Percentiles rank a stretch among this genome's conserved stretches.
phyloP scores from a whole-genome alignment of 164 flowering plant genomes.

The Warburgia ugandensis region DNA sequence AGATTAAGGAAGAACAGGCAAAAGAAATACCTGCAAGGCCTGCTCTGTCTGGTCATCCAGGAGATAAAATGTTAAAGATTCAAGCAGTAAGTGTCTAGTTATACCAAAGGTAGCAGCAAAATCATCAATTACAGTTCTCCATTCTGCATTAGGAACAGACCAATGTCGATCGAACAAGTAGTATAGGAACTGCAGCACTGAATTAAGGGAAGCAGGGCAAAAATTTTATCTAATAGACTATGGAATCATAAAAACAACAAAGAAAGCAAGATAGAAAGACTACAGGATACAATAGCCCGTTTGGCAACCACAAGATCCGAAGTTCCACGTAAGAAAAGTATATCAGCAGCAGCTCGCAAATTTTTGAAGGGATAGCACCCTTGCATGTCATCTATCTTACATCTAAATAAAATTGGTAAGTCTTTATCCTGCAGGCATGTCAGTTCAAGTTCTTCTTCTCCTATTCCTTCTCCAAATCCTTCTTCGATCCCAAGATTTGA shows the following conservation, averaged over 20 bases:
- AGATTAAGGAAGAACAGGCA: neutral
- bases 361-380: constrained; percentile 86
- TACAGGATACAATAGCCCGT: constrained; percentile 90
- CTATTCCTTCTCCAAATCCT: constrained; percentile 20
- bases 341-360: constrained; percentile 68
- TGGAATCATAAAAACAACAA: neutral
- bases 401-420: constrained; percentile 26
- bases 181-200: constrained; percentile 57
- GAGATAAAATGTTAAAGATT: constrained; percentile 78
- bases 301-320: constrained; percentile 89
- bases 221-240: neutral
- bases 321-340: constrained; percentile 76
- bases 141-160: constrained; percentile 54
- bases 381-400: constrained; percentile 48
- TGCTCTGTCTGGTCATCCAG: constrained; percentile 76
- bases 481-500: constrained; percentile 62
- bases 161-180: constrained; percentile 90
- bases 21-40: constrained; percentile 62
- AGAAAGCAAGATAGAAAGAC: constrained; percentile 1
- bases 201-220: constrained; percentile 33
- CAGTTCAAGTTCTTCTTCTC: constrained; percentile 40
- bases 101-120: constrained; percentile 79
- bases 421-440: constrained; percentile 43
- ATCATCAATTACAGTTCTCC: constrained; percentile 73
- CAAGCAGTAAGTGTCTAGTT: constrained; percentile 66